These are phyloP conservation scores for Syncephalastrum racemosum DNA, from an alignment of 371 early-diverging fungal genomes.

Conservation along the genomic window DNA sequence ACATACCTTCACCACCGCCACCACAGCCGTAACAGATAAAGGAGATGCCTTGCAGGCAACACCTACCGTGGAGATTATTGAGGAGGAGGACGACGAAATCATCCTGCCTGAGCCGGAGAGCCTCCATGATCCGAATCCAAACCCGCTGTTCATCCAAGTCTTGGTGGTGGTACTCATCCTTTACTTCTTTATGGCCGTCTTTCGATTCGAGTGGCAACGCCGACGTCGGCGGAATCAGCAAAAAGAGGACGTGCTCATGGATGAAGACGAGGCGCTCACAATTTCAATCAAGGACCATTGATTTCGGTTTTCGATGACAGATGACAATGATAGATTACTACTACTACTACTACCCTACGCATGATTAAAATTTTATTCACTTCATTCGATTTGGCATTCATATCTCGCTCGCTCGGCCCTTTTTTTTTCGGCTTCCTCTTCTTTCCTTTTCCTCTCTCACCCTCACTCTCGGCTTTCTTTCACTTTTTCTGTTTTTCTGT, in stretches of 20 bases:
- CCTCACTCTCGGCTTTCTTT: neutral
- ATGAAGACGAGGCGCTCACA: too few species aligned
- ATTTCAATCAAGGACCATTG: too few species aligned
- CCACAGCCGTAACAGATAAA: neutral
- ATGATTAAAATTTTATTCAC: neutral
- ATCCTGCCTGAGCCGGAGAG: too few species aligned
- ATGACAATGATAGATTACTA: too few species aligned
- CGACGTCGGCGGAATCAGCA: neutral
- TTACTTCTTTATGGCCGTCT: conserved; percentile 28
- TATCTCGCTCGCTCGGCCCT: conserved; percentile 2
- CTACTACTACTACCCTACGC: neutral
- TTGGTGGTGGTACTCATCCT: conserved; percentile 19
- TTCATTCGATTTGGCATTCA: neutral
- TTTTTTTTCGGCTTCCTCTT: conserved; percentile 3
- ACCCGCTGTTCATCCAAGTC: conserved; percentile 32
- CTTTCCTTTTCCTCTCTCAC: conserved; percentile 2
- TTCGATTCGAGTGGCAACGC: conserved; percentile 19
- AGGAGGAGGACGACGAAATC: neutral
- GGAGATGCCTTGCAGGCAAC: neutral
- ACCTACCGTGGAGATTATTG: neutral
- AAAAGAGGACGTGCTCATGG: too few species aligned
- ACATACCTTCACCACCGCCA: conserved; percentile 2
- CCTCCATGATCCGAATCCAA: conserved; percentile 11
- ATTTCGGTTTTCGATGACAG: too few species aligned
- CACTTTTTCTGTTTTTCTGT: neutral